Conservation (phyloP, 2,329 filamentous ascomycete genomes). For the Aspergillus tamarii region DNA sequence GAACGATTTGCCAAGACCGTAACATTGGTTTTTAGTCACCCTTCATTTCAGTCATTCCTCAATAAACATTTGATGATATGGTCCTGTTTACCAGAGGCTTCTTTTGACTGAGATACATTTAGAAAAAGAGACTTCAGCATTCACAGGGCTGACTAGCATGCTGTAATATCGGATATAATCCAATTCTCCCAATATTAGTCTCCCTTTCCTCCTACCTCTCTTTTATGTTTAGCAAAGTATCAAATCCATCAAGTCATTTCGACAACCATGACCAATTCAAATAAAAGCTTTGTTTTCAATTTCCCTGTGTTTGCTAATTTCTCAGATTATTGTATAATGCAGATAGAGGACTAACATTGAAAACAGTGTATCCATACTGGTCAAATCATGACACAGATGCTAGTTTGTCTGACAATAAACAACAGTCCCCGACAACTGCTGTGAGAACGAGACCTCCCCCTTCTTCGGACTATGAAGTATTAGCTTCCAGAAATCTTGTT, state of each 20-base stretch:
- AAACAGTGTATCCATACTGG: background rate
- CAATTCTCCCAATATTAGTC: background rate
- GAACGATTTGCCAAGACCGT: constrained; percentile 4
- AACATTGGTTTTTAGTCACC: background rate
- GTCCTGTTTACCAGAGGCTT: no score
- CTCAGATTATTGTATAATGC: background rate
- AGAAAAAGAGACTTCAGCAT: background rate
- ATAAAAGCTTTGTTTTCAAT: no score
- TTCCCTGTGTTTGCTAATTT: no score
- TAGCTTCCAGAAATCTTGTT: no score
- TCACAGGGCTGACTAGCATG: background rate
- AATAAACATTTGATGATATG: no score
- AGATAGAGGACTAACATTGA: background rate
- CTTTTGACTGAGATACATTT: no score
- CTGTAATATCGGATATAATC: background rate
- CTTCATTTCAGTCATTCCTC: background rate
- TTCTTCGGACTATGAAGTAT: background rate
- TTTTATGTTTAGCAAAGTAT: no score
- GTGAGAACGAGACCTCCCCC: background rate
- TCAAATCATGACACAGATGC: background rate
- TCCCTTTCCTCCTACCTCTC: background rate
- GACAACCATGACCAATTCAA: no score
- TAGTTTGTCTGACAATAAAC: background rate
- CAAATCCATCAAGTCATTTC: no score
- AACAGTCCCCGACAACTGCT: background rate